Evolutionary conservation across 2,329 filamentous ascomycete genomes (phyloP), one percentile per base, ranked within the genome.

Genomic region (Pestalotiopsis sp.): DNA sequence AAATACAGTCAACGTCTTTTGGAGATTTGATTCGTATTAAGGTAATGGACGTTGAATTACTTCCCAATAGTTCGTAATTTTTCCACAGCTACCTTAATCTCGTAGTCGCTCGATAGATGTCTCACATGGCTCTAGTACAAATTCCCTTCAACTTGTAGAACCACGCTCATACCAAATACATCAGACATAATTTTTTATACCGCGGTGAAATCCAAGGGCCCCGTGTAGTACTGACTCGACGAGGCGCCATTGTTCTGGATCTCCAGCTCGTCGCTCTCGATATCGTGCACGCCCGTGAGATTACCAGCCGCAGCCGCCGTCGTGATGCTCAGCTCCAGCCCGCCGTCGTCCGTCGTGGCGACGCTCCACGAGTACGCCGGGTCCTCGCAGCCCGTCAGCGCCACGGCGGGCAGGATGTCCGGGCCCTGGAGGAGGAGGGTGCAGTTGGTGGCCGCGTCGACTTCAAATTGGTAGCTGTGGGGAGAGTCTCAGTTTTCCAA

Each of bases 401-500:
- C 38, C 14, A 75, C 70, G 6, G 69, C 49, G 2, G 74, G 74
- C 13, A 75, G 71, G 45, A 57, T 57, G 64, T 75, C 73, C 0
- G 73, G 73, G 6, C 74, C 74, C 45, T 71, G 72, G 2, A 73
- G 69, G 62, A 74, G 68, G n/a, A 71, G 59, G 31, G 62, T 65
- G 61, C 74, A 75, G 25, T 70, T 62, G 2, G 71, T 73, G 4
- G 71, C 69, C 11, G 41, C 31, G 69, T 71, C 71, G 3, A 71
- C 70, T 58, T 45, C 59, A 70, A 74, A 75, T 17, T 71, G 70
- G 68, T 75, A 75, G 9, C 74, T 75, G 41, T 25, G 17, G 9
- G 12, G n/a, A 12, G n/a, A 25, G 17, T 31, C n/a, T n/a, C n/a
- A n/a, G n/a, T n/a, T n/a, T n/a, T n/a, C n/a, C n/a, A n/a, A n/a